These are phyloP conservation scores for Eustoma russellianum DNA, from an alignment of 257 asterid species.

Conservation along the genomic window DNA sequence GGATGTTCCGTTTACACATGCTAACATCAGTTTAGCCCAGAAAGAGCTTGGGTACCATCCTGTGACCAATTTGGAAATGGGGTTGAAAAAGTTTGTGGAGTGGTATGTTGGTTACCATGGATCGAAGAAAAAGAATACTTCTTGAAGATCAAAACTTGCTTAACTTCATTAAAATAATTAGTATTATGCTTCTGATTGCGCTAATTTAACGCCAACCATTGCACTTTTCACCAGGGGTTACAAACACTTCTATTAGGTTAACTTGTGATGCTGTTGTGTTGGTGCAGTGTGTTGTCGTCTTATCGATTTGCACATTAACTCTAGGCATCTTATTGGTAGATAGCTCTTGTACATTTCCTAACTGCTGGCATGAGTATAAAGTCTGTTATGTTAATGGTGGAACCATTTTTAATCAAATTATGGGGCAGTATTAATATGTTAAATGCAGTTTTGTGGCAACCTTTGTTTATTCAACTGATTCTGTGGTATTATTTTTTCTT, in stretches of 20 bases:
- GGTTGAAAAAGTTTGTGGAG: constrained; percentile 58
- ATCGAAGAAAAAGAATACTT: constrained; percentile 48
- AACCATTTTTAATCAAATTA: background rate
- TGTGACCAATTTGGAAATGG: constrained; percentile 46
- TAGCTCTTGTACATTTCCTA: constrained; percentile 18
- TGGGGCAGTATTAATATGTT: too few relatives aligned
- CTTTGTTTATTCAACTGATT: too few relatives aligned
- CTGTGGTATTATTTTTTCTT: too few relatives aligned
- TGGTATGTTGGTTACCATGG: constrained; percentile 64
- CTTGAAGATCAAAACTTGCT: constrained; percentile 18
- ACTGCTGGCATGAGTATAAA: constrained; percentile 4
- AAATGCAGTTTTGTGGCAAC: too few relatives aligned
- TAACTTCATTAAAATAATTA: too few relatives aligned
- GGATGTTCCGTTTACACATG: constrained; percentile 60
- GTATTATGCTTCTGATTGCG: too few relatives aligned
- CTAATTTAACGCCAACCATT: background rate
- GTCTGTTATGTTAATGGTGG: background rate
- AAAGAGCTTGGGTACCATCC: constrained; percentile 69
- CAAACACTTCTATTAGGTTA: background rate
- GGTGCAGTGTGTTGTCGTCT: constrained; percentile 3
- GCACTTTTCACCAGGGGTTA: background rate
- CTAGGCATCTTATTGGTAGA: constrained; percentile 18
- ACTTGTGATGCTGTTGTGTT: background rate
- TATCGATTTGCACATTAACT: constrained; percentile 19
- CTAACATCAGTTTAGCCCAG: constrained; percentile 52